Evolutionary conservation across 306 rosid species (phyloP).

Genomic region (Lagenaria siceraria): DNA sequence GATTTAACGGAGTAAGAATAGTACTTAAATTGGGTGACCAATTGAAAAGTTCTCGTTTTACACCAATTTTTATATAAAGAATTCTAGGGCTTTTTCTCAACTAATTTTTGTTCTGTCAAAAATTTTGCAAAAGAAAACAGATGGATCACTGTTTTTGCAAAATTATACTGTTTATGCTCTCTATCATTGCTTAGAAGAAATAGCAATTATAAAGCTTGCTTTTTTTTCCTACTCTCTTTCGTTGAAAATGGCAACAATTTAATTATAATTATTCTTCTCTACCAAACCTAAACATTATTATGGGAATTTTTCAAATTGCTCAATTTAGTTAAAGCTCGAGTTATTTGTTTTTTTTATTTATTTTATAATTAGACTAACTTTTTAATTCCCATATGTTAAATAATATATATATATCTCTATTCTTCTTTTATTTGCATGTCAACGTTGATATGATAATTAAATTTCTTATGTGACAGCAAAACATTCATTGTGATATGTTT

Average conservation of each 20-base stretch:
- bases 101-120: background rate
- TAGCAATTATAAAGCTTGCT: background rate
- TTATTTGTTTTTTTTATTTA: too few relatives aligned
- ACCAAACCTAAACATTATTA: background rate
- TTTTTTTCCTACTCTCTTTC: background rate
- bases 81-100: background rate
- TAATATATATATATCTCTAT: background rate
- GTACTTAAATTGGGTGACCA: too few relatives aligned
- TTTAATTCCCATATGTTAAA: background rate
- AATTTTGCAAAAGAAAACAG: background rate
- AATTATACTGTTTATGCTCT: background rate
- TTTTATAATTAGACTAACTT: background rate
- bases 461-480: background rate
- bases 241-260: background rate
- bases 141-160: background rate
- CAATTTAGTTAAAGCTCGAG: too few relatives aligned
- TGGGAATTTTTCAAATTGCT: background rate
- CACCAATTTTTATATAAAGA: too few relatives aligned
- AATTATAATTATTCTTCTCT: background rate
- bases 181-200: background rate
- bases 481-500: slow-evolving; percentile 4
- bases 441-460: background rate
- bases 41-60: too few relatives aligned
- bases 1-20: too few relatives aligned
- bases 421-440: background rate